A percentile compares a stretch with the other conserved stretches of the same genome.
Conservation (phyloP, 495 filamentous ascomycete species). For the Penicillium soppii region DNA sequence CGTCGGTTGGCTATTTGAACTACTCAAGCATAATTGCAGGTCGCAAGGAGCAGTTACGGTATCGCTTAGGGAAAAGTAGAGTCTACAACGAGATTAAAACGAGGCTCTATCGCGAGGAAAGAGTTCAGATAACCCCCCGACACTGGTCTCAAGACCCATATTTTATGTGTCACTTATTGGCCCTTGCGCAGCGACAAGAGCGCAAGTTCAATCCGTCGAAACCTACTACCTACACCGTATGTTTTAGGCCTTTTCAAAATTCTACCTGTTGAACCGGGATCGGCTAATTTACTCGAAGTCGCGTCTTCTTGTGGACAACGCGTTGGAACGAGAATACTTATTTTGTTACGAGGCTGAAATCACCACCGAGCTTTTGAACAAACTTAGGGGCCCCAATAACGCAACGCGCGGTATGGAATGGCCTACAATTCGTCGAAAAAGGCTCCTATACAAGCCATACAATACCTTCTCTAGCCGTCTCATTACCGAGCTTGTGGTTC, state of each 20-base stretch:
- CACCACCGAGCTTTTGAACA: constrained; percentile 9
- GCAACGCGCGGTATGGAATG: constrained; percentile 2
- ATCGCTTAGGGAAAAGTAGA: background rate
- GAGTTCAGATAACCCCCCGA: constrained; percentile 10
- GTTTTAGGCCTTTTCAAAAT: background rate
- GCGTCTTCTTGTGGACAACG: constrained; percentile 18
- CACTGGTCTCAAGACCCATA: constrained; percentile 25
- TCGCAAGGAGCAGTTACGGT: constrained; percentile 3
- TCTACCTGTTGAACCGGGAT: background rate
- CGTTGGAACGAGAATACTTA: constrained; percentile 11
- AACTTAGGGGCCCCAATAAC: constrained; percentile 8
- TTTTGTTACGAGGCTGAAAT: constrained; percentile 15
- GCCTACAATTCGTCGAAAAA: constrained; percentile 10
- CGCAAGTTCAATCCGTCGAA: background rate
- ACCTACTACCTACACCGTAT: constrained; percentile 14
- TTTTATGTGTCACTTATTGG: constrained; percentile 19
- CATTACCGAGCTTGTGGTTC: background rate
- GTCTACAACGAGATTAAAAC: background rate
- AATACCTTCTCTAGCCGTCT: constrained; percentile 10
- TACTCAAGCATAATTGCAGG: constrained; percentile 7
- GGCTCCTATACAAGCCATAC: constrained; percentile 17
- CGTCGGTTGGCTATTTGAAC: constrained; percentile 15
- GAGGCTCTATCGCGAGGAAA: background rate
- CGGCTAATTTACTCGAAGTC: constrained; percentile 11
- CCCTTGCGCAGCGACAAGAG: constrained; percentile 23